A percentile compares a stretch with the other conserved stretches of the same genome.
These are phyloP conservation scores for Colletotrichum salicis DNA, from an alignment of 2,329 filamentous ascomycete species.

Conservation along the genomic window DNA sequence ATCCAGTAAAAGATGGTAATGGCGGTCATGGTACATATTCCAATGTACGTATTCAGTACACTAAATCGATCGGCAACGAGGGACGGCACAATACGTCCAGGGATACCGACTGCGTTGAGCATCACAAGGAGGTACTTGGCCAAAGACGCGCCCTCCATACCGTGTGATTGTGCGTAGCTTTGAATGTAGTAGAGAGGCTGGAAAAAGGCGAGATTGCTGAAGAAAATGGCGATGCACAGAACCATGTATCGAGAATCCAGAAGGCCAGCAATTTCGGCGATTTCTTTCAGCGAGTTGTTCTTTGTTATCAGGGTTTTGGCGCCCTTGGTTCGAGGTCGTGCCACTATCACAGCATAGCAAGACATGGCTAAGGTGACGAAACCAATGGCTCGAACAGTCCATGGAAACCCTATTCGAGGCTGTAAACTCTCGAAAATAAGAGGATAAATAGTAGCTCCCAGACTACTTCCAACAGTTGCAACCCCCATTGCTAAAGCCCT, in stretches of 20 bases:
- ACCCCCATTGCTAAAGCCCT: constrained; percentile 69
- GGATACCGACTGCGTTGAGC: constrained; percentile 49
- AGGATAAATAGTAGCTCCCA: constrained; percentile 67
- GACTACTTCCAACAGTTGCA: constrained; percentile 66
- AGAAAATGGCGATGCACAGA: constrained; percentile 46
- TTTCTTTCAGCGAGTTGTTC: constrained; percentile 51
- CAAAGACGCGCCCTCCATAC: constrained; percentile 42
- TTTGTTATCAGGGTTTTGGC: constrained; percentile 53
- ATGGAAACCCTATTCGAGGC: constrained; percentile 66
- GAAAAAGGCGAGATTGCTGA: constrained; percentile 49
- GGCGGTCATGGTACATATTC: constrained; percentile 55
- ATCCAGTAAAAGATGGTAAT: constrained; percentile 52
- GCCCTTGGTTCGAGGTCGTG: constrained; percentile 45
- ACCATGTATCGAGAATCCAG: constrained; percentile 49
- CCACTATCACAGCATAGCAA: not conserved
- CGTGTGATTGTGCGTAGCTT: constrained; percentile 42
- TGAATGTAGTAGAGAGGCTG: constrained; percentile 46
- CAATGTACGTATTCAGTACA: constrained; percentile 54
- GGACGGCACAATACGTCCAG: constrained; percentile 47
- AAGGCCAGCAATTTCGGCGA: constrained; percentile 43
- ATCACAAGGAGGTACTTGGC: constrained; percentile 49
- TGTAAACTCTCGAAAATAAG: constrained; percentile 66
- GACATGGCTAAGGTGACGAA: constrained; percentile 41
- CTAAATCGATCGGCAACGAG: constrained; percentile 48
- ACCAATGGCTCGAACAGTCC: constrained; percentile 49